A percentile compares a stretch with the other conserved stretches of the same genome.
Conservation (phyloP, 805 yeast species). For the Yarrowia porcina region DNA sequence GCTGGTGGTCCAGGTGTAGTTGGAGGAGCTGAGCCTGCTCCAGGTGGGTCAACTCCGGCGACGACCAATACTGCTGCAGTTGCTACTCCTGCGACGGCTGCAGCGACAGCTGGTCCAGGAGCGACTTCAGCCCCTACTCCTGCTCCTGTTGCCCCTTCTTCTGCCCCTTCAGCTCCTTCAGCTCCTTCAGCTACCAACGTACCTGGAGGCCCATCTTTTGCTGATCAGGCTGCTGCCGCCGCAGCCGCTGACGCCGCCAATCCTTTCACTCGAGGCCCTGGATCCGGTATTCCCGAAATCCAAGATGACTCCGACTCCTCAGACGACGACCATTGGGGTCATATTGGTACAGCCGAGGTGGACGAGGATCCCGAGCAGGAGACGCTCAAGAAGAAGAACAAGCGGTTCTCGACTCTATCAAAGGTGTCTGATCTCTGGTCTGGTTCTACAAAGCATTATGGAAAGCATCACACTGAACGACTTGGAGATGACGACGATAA, state of each 20-base stretch:
- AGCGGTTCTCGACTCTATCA: background rate
- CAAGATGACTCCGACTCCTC: constrained; percentile 14
- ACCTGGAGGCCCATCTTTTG: too few relatives aligned
- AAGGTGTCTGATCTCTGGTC: constrained; percentile 12
- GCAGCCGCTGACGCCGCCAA: background rate
- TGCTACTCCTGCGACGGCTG: too few relatives aligned
- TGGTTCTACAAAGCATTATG: constrained; percentile 14
- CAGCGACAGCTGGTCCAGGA: too few relatives aligned
- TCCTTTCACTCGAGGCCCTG: background rate
- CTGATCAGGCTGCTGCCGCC: background rate
- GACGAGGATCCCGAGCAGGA: constrained; percentile 27
- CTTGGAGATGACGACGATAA: constrained; percentile 44
- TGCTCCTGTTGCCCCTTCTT: background rate
- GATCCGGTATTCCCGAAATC: constrained; percentile 4
- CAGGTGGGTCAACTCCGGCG: too few relatives aligned
- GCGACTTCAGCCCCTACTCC: background rate
- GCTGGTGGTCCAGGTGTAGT: background rate
- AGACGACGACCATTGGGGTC: constrained; percentile 28
- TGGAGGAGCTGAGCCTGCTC: background rate
- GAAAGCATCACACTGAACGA: constrained; percentile 17
- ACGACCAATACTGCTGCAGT: too few relatives aligned
- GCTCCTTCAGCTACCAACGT: too few relatives aligned
- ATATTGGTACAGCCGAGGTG: constrained; percentile 8
- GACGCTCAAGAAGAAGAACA: constrained; percentile 6
- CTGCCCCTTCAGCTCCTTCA: too few relatives aligned